Base-by-base conservation (phyloP, 768 basidiomycete genomes). In the Crassisporium funariophilum region DNA sequence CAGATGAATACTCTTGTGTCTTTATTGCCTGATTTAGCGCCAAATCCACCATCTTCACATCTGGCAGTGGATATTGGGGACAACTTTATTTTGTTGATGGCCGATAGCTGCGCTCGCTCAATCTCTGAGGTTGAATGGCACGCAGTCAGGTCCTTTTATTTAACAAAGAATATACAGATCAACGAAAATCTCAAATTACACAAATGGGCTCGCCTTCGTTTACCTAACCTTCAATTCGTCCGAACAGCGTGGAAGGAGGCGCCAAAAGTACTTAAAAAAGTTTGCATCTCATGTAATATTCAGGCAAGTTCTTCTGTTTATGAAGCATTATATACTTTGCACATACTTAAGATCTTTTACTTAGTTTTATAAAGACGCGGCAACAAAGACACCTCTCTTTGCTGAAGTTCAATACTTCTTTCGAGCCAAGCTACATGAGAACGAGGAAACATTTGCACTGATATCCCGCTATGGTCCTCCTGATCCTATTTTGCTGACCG, bases 321-420 rank as follows among this genome's bases (percentile, higher is more conserved):
- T 10, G 17, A 33, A 25, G 1, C 13, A 29, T 16, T 47, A 23
- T 23, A n/a, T 6, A 8, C 35, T 16, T 40, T 8, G 17, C 12
- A 22, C 33, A 36, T 34, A 27, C 20, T 41, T 16, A 4, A 20
- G n/a, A n/a, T n/a, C n/a, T n/a, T 29, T 16, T 35, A 6, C 17
- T 31, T 41, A 36, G 25, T 33, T 37, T n/a, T 23, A 44, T 13
- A 41, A 29, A 35, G 13, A 27, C 20, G 13, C 27, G 35, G 16
- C 12, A 9, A 36, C 23, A n/a, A 43, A 19, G 22, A 27, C 31
- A n/a, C 35, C 16, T 5, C 10, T 8, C 10, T 56, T 51, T 45
- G 58, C 33, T 0, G 58, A 59, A 47, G 50, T 54, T 11, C 49
- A 51, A 17, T 59, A 43, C 25, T 59, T 40, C 22, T 59, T 59